A percentile compares a stretch with the other conserved stretches of the same genome.
These are phyloP conservation scores for Thielaviopsis ethacetica DNA, from an alignment of 2,329 filamentous ascomycete species.

Conservation along the genomic window DNA sequence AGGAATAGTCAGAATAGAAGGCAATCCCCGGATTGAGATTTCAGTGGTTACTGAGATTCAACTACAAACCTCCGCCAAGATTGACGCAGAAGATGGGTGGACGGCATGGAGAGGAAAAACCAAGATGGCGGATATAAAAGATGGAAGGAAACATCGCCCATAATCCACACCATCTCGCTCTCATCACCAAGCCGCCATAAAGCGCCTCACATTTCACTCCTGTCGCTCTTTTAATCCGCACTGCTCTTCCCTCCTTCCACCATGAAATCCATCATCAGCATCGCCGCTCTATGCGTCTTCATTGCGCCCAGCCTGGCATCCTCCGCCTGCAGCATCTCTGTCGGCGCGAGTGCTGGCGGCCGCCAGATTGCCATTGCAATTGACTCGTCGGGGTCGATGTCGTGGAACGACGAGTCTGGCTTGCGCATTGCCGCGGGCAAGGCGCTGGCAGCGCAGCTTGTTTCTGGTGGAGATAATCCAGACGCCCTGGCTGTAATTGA, in stretches of 20 bases:
- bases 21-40: too few relatives aligned
- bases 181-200: background rate
- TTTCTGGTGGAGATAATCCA: constrained; percentile 11
- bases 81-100: too few relatives aligned
- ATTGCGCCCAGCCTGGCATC: background rate
- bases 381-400: constrained; percentile 14
- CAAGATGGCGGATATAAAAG: too few relatives aligned
- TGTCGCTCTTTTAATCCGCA: background rate
- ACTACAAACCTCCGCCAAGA: too few relatives aligned
- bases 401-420: constrained; percentile 12
- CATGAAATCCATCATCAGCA: background rate
- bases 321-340: constrained; percentile 7
- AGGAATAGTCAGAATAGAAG: too few relatives aligned
- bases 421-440: constrained; percentile 13
- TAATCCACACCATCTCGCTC: background rate
- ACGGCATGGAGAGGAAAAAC: too few relatives aligned
- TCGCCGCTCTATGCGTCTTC: background rate
- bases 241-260: background rate
- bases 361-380: constrained; percentile 13
- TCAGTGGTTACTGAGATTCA: too few relatives aligned
- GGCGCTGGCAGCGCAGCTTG: constrained; percentile 12
- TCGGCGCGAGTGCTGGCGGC: constrained; percentile 1
- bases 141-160: background rate
- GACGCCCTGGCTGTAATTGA: constrained; percentile 14
- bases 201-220: background rate